These are phyloP conservation scores for Coemansia sp. DNA, from an alignment of 192 early-diverging fungal genomes.

Conservation along the genomic window DNA sequence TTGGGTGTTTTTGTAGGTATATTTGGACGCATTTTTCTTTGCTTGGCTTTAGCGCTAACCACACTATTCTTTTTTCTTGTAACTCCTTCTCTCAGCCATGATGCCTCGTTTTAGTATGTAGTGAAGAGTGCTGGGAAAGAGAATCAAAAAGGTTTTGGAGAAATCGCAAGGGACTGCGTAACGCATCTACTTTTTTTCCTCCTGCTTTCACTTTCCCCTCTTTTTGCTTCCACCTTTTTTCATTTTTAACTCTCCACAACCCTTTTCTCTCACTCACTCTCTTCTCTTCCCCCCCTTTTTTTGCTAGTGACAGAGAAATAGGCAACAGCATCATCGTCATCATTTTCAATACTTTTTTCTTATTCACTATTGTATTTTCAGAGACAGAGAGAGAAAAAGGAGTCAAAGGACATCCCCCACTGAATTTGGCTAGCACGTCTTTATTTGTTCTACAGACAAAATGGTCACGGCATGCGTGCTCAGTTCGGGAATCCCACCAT, in stretches of 20 bases:
- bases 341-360: too few relatives aligned
- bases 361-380: too few relatives aligned
- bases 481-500: slow-evolving; percentile 13
- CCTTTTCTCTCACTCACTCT: not conserved
- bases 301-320: not conserved
- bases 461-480: slow-evolving; percentile 36
- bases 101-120: too few relatives aligned
- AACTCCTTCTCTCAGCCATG: too few relatives aligned
- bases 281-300: not conserved
- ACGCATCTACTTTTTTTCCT: not conserved
- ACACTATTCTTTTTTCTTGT: too few relatives aligned
- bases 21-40: too few relatives aligned
- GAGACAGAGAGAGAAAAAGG: too few relatives aligned
- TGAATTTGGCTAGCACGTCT: not conserved
- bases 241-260: too few relatives aligned
- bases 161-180: not conserved
- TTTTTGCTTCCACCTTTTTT: not conserved
- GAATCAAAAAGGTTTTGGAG: not conserved
- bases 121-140: too few relatives aligned
- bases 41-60: too few relatives aligned
- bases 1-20: too few relatives aligned
- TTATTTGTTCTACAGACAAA: slow-evolving; percentile 12
- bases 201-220: slow-evolving; percentile 1
- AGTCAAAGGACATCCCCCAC: not conserved
- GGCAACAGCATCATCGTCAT: too few relatives aligned